Conservation (phyloP, 164 flowering plant species). For the Houttuynia cordata region DNA sequence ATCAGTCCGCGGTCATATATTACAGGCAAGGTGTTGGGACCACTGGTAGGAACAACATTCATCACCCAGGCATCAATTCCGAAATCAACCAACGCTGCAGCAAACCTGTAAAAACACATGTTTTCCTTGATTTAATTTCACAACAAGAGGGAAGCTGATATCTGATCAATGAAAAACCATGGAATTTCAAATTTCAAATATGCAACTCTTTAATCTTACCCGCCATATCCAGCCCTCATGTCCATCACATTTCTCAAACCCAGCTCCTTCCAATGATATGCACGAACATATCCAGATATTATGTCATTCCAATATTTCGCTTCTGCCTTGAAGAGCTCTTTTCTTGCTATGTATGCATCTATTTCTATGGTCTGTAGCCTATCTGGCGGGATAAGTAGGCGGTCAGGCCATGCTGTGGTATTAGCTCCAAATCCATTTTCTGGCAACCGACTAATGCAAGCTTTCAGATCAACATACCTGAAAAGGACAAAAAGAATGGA, state of each 20-base stretch:
- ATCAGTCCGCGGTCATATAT: conserved; percentile 86
- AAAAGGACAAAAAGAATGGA: conserved; percentile 1
- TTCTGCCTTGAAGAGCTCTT: conserved; percentile 84
- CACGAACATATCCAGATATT: conserved; percentile 50
- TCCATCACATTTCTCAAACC: conserved; percentile 78
- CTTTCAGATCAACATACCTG: conserved; percentile 77
- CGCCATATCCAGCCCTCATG: conserved; percentile 96
- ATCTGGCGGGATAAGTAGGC: conserved; percentile 72
- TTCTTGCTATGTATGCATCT: conserved; percentile 78
- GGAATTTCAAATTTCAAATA: too few relatives aligned
- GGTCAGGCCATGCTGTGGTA: conserved; percentile 74
- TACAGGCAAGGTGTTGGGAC: conserved; percentile 75
- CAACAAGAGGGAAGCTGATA: neutral
- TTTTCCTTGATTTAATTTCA: neutral
- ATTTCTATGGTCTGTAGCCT: conserved; percentile 69
- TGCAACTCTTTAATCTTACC: conserved; percentile 26
- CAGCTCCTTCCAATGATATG: conserved; percentile 54
- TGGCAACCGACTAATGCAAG: conserved; percentile 80
- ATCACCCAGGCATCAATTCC: conserved; percentile 65
- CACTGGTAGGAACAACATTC: conserved; percentile 83
- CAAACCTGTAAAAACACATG: conserved; percentile 51
- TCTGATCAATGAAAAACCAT: neutral
- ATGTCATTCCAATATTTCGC: conserved; percentile 72
- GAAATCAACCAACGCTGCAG: conserved; percentile 61
- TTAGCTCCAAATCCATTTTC: conserved; percentile 77